phyloP scores from a whole-genome alignment of 108 stramenopile genomes.

The Poteriospumella lacustris region DNA sequence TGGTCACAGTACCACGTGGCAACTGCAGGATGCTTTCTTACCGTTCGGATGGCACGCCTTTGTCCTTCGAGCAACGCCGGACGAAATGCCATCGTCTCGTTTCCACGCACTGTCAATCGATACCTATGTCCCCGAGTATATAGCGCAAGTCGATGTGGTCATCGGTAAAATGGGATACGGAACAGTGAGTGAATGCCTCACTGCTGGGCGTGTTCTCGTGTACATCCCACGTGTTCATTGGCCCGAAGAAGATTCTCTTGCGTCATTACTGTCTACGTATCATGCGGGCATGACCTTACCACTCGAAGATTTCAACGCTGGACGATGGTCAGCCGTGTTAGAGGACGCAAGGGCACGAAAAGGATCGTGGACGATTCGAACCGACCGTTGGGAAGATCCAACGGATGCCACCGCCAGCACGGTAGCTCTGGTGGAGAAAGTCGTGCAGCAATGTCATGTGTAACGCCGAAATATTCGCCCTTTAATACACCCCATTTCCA shows the following conservation, averaged over 20 bases:
- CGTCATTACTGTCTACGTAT: neutral
- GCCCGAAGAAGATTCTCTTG: conserved; percentile 28
- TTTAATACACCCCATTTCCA: too few species aligned
- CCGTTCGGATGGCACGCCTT: neutral
- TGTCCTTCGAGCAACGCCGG: neutral
- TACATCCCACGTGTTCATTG: conserved; percentile 10
- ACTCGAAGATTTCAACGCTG: neutral
- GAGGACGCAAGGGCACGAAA: too few species aligned
- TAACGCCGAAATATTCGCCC: too few species aligned
- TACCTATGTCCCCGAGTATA: neutral
- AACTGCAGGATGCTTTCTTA: neutral
- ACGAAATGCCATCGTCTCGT: neutral
- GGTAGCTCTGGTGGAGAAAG: too few species aligned
- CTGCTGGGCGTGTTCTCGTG: neutral
- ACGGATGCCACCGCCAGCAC: too few species aligned
- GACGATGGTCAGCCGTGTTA: too few species aligned
- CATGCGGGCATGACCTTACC: neutral
- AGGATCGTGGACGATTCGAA: too few species aligned
- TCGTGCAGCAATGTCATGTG: too few species aligned
- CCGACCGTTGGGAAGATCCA: too few species aligned
- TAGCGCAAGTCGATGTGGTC: neutral
- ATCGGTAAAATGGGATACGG: conserved; percentile 25
- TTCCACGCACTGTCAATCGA: neutral
- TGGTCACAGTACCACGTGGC: neutral
- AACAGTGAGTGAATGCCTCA: conserved; percentile 18